phyloP scores from a whole-genome alignment of 495 filamentous ascomycete species.

The Neurospora sp. region DNA sequence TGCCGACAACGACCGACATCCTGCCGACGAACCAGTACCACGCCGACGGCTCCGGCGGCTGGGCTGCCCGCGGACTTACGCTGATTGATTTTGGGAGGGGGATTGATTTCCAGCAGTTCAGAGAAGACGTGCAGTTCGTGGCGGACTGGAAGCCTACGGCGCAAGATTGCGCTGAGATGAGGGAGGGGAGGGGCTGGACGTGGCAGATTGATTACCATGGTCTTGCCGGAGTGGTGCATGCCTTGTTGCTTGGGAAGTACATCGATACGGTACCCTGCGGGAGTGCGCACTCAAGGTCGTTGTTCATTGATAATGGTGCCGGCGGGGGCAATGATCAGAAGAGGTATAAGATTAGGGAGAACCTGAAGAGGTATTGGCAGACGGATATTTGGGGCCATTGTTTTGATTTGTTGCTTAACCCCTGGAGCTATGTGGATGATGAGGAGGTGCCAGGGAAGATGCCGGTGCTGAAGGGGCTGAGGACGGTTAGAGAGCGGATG shows the following conservation, averaged over 20 bases:
- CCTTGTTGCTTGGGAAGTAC: slow-evolving; percentile 85
- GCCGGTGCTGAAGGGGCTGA: slow-evolving; percentile 60
- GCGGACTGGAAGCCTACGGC: slow-evolving; percentile 84
- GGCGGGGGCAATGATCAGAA: slow-evolving; percentile 20
- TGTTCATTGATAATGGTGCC: no score
- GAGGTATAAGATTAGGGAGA: slow-evolving; percentile 59
- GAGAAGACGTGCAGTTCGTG: slow-evolving; percentile 69
- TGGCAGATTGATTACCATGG: slow-evolving; percentile 95
- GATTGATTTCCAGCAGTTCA: slow-evolving; percentile 86
- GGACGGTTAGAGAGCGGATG: slow-evolving; percentile 61
- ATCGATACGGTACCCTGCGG: slow-evolving; percentile 62
- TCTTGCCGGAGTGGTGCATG: slow-evolving; percentile 74
- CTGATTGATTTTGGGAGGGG: slow-evolving; percentile 93
- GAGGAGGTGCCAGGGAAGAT: slow-evolving; percentile 42
- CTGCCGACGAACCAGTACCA: slow-evolving; percentile 47
- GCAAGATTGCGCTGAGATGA: slow-evolving; percentile 88
- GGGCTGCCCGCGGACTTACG: slow-evolving; percentile 66
- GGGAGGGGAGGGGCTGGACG: slow-evolving; percentile 86
- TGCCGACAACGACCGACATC: slow-evolving; percentile 42
- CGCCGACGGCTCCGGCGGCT: slow-evolving; percentile 62
- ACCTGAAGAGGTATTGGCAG: slow-evolving; percentile 90
- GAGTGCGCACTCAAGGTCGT: neutral
- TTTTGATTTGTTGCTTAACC: slow-evolving; percentile 84
- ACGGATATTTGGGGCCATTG: slow-evolving; percentile 74
- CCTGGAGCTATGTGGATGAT: slow-evolving; percentile 45